Percentiles rank a stretch among this genome's conserved stretches.
These are phyloP conservation scores for Chlorella variabilis DNA, from an alignment of 163 green algal genomes.

Conservation along the genomic window DNA sequence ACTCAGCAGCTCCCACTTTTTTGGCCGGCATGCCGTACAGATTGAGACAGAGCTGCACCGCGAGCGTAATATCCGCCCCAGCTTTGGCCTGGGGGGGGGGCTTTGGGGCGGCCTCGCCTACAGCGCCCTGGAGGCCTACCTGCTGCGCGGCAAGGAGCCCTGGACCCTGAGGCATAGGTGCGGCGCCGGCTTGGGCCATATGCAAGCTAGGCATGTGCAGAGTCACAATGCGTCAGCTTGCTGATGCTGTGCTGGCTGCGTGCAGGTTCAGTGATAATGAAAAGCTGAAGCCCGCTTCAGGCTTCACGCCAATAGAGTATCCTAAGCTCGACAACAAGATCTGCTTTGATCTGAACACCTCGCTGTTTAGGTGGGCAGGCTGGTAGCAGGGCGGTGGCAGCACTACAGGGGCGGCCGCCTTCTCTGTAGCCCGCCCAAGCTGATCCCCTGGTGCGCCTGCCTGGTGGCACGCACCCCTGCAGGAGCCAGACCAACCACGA, in stretches of 20 bases:
- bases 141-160: slow-evolving; percentile 76
- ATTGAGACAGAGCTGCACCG: slow-evolving; percentile 74
- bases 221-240: not conserved
- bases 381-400: not conserved
- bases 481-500: slow-evolving; percentile 93
- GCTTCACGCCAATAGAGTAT: slow-evolving; percentile 67
- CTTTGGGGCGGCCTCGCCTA: slow-evolving; percentile 77
- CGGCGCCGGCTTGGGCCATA: no score
- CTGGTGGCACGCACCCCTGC: no score
- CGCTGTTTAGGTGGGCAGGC: slow-evolving; percentile 76
- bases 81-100: slow-evolving; percentile 61
- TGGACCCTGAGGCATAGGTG: slow-evolving; percentile 87
- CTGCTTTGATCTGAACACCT: slow-evolving; percentile 91
- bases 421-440: no score
- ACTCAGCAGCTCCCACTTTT: no score
- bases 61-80: slow-evolving; percentile 87
- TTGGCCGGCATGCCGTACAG: no score
- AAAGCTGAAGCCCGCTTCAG: slow-evolving; percentile 52
- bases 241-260: not conserved
- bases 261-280: slow-evolving; percentile 67
- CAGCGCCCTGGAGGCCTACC: slow-evolving; percentile 78
- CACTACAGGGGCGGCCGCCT: not conserved
- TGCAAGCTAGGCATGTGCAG: no score
- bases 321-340: slow-evolving; percentile 82
- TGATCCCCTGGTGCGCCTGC: no score